A percentile compares a stretch with the other conserved stretches of the same genome.
These are phyloP conservation scores for Harringtonia aguacate DNA, from an alignment of 2,329 filamentous ascomycete genomes.

Conservation along the genomic window DNA sequence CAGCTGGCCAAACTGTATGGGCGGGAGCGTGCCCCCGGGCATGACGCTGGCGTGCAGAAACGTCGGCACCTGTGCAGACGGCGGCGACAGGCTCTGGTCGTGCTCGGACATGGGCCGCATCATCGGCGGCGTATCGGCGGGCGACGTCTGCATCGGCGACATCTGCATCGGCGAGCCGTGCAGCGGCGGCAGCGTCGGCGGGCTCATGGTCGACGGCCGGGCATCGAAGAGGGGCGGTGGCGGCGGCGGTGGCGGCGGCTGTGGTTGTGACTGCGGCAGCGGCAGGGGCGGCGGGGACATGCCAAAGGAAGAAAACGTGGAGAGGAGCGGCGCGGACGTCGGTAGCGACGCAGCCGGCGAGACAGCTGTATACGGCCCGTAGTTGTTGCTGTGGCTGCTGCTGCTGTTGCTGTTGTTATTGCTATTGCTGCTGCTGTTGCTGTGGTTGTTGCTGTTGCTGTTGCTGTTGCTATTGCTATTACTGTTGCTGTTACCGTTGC, in stretches of 20 bases:
- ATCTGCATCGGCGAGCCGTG: conserved; percentile 6
- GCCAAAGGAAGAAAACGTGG: too few relatives aligned
- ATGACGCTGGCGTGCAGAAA: too few relatives aligned
- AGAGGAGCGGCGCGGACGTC: too few relatives aligned
- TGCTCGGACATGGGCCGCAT: neutral
- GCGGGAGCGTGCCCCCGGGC: too few relatives aligned
- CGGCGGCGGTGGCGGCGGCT: too few relatives aligned
- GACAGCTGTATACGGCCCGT: too few relatives aligned
- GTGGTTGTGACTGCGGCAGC: neutral
- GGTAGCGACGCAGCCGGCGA: too few relatives aligned
- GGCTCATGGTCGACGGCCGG: too few relatives aligned
- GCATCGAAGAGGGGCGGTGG: too few relatives aligned
- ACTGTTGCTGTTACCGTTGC: neutral
- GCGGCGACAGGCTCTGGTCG: neutral
- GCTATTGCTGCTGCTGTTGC: neutral
- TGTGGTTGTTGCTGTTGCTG: neutral
- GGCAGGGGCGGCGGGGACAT: neutral
- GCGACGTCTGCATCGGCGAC: conserved; percentile 5
- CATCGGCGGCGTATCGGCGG: neutral
- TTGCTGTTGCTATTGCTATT: neutral
- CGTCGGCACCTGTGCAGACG: too few relatives aligned
- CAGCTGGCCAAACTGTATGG: too few relatives aligned
- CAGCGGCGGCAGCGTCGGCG: neutral
- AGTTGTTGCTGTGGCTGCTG: neutral
- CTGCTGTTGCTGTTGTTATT: neutral